phyloP scores from a whole-genome alignment of 352 stramenopile genomes.

The Albugo candida region DNA sequence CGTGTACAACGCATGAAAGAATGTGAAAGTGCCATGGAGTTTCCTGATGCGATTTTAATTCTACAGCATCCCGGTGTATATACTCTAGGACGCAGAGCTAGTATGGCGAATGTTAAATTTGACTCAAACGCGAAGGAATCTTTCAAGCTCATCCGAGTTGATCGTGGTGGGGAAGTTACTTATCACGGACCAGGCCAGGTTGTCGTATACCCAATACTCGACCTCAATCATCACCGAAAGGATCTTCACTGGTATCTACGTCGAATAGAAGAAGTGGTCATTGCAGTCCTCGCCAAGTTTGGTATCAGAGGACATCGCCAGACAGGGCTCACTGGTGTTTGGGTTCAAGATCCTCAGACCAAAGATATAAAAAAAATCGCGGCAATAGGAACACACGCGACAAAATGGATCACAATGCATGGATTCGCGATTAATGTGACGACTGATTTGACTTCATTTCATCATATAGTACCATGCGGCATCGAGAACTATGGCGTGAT shows the following conservation, averaged over 20 bases:
- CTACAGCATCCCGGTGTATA: slow-evolving; percentile 91
- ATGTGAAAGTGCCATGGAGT: slow-evolving; percentile 15
- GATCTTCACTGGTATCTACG: slow-evolving; percentile 97
- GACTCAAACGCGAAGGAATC: slow-evolving; percentile 26
- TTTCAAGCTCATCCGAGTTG: slow-evolving; percentile 87
- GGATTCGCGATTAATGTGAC: slow-evolving; percentile 94
- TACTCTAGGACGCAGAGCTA: slow-evolving; percentile 86
- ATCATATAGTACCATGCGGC: slow-evolving; percentile 93
- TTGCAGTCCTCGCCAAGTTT: slow-evolving; percentile 76
- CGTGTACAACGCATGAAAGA: slow-evolving; percentile 36
- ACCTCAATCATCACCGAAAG: slow-evolving; percentile 86
- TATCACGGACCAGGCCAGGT: slow-evolving; percentile 97
- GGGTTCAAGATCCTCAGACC: slow-evolving; percentile 61
- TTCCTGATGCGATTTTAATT: slow-evolving; percentile 69
- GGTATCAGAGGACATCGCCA: slow-evolving; percentile 81
- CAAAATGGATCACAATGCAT: slow-evolving; percentile 96
- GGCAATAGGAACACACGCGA: slow-evolving; percentile 89
- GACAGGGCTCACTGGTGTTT: slow-evolving; percentile 89
- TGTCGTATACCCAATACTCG: slow-evolving; percentile 94
- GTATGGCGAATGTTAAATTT: slow-evolving; percentile 69
- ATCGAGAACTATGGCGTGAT: slow-evolving; percentile 82
- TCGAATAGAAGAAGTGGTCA: slow-evolving; percentile 91
- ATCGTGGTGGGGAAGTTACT: slow-evolving; percentile 97
- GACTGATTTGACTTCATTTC: slow-evolving; percentile 84
- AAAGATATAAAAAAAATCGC: slow-evolving; percentile 87